Conservation (phyloP, 2,329 filamentous ascomycete species). For the Sporothrix mexicana region DNA sequence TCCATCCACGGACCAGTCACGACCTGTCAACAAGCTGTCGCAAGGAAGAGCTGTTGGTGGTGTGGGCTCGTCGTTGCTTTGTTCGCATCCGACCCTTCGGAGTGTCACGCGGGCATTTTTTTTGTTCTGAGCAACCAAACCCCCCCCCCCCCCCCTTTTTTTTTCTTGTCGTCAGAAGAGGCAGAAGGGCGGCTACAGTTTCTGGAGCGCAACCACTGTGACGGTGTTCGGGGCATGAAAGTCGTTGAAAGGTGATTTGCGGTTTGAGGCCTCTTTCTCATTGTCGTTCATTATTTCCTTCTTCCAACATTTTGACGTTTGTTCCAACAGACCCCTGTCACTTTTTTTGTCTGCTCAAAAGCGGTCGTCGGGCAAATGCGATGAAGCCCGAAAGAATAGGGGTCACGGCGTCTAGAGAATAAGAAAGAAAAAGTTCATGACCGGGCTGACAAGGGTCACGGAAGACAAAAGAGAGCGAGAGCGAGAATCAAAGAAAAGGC, state of each 20-base stretch:
- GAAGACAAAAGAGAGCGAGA: neutral
- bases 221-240: neutral
- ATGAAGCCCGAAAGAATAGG: neutral
- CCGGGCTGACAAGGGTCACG: constrained; percentile 1
- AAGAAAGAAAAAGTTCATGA: constrained; percentile 2
- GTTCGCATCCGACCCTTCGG: constrained; percentile 1
- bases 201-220: neutral
- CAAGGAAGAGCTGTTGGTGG: constrained; percentile 8
- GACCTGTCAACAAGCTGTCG: neutral
- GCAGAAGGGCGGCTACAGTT: neutral
- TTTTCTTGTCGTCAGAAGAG: neutral
- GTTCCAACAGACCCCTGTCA: constrained; percentile 20
- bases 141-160: neutral
- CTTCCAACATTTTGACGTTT: neutral
- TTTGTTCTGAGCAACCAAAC: neutral
- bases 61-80: constrained; percentile 17
- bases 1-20: neutral
- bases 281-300: neutral
- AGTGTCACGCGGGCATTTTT: constrained; percentile 27
- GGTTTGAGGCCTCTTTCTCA: neutral
- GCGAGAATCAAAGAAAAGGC: neutral
- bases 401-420: neutral
- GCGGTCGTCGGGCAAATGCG: neutral
- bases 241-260: neutral
- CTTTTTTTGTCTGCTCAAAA: neutral